A percentile compares a stretch with the other conserved stretches of the same genome.
Conservation (phyloP, 176 grass and related monocot species). For the Raddia distichophylla region DNA sequence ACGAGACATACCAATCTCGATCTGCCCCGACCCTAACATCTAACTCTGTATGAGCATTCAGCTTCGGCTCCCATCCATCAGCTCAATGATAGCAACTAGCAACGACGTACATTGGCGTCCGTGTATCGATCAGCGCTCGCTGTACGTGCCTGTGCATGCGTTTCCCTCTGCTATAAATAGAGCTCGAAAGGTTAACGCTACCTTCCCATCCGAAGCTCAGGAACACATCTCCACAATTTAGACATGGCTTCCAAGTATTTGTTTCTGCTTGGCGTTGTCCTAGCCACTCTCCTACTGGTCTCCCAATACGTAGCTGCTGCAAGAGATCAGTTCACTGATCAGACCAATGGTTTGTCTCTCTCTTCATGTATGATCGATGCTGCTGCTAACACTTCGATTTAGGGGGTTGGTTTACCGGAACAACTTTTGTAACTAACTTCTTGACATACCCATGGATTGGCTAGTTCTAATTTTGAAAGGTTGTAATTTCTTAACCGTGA, state of each 20-base stretch:
- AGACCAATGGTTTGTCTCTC: not conserved
- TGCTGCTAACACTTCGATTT: too few species aligned
- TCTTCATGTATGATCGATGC: too few species aligned
- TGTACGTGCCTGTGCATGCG: too few species aligned
- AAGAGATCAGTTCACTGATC: not conserved
- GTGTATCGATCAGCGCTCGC: too few species aligned
- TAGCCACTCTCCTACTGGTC: not conserved
- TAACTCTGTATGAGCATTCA: not conserved
- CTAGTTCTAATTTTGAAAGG: too few species aligned
- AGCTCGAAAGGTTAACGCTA: not conserved
- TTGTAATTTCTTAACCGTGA: too few species aligned
- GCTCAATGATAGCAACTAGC: too few species aligned
- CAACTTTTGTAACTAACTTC: too few species aligned
- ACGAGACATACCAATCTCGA: not conserved
- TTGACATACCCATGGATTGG: too few species aligned
- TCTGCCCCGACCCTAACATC: slow-evolving; percentile 2
- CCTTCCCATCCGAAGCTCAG: not conserved
- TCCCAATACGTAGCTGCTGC: slow-evolving; percentile 2
- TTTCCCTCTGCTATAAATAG: not conserved
- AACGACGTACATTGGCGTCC: too few species aligned
- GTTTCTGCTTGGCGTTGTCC: not conserved
- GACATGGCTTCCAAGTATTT: slow-evolving; percentile 2
- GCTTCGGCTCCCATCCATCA: not conserved
- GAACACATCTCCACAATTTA: not conserved
- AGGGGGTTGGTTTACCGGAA: too few species aligned